Conservation (phyloP, 345 rosid genomes). For the Lagerstroemia speciosa region DNA sequence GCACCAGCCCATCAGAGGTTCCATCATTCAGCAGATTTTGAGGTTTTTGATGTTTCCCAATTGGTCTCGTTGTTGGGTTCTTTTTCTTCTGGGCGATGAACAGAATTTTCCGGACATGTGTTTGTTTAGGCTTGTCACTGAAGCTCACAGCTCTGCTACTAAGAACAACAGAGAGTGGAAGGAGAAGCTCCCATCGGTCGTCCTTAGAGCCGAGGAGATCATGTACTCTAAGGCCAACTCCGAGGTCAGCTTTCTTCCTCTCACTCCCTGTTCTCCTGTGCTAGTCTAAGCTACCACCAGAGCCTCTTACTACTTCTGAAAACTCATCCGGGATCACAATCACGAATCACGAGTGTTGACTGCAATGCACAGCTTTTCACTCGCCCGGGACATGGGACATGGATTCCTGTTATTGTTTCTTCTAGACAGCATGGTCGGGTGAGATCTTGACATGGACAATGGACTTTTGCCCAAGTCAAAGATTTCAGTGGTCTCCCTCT, state of each 20-base stretch:
- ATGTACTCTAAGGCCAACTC: conserved; percentile 96
- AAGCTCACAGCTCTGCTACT: conserved; percentile 49
- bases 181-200: conserved; percentile 77
- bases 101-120: conserved; percentile 2
- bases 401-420: too few relatives aligned
- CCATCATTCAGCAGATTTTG: conserved; percentile 82
- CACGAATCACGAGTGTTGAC: too few relatives aligned
- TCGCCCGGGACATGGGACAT: too few relatives aligned
- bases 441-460: background rate
- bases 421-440: too few relatives aligned
- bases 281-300: too few relatives aligned
- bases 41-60: conserved; percentile 41
- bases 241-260: conserved; percentile 44
- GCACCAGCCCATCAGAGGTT: conserved; percentile 82
- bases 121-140: conserved; percentile 54
- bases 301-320: background rate
- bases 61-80: conserved; percentile 1
- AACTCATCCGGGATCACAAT: too few relatives aligned
- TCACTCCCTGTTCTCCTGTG: background rate
- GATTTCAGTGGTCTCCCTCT: too few relatives aligned
- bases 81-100: background rate
- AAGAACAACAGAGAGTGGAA: conserved; percentile 88
- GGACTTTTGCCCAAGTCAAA: background rate
- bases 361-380: too few relatives aligned
- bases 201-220: conserved; percentile 82